Evolutionary conservation across 139 green algal genomes (phyloP), one percentile per base, ranked within the genome.

Genomic region (Chlorella sp.): DNA sequence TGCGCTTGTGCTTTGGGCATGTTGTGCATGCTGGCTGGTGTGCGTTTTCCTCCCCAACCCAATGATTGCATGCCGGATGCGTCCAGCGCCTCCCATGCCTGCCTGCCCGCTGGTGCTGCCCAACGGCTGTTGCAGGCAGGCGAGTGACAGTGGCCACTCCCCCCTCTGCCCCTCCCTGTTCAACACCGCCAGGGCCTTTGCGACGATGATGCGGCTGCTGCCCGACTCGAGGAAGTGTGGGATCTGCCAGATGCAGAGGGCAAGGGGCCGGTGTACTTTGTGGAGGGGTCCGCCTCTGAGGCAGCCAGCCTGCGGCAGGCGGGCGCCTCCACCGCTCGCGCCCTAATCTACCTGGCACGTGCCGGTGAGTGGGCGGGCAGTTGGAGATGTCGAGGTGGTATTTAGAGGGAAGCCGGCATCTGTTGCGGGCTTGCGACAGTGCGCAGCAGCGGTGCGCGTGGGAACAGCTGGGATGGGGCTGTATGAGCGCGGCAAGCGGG

Each of bases 201-300:
- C 20, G 56, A 76, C 13, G 80, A 85, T 40, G 32, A 30, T 48
- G 48, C 7, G 48, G 5, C 16, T 7, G 48, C 51, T 60, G 51
- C 9, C 13, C 13, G 51, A 11, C 13, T 16, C 2, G 51, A 11
- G 2, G 51, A 60, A 26, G 36, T 36, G 16, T 78, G 72, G 72
- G 46, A 4, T 30, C 11, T 46, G 8, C 1, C 67, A 36, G 67
- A 32, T 70, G 34, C 32, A 30, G 64, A 34, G 64, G 64, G 64
- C n/a, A 64, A 91, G 34, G 87, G 88, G 1, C 88, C 90, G 40
- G 58, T 87, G 11, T 41, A 74, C 48, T 88, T 67, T 51, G 82
- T 92, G 60, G 81, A 85, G 36, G 94, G 94, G 28, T 90, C 86
- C 28, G 86, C 93, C 17, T 82, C 85, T 3, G 87, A 94, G 32